These are phyloP conservation scores for Dipteronia dyeriana DNA, from an alignment of 345 rosid genomes.

Conservation along the genomic window DNA sequence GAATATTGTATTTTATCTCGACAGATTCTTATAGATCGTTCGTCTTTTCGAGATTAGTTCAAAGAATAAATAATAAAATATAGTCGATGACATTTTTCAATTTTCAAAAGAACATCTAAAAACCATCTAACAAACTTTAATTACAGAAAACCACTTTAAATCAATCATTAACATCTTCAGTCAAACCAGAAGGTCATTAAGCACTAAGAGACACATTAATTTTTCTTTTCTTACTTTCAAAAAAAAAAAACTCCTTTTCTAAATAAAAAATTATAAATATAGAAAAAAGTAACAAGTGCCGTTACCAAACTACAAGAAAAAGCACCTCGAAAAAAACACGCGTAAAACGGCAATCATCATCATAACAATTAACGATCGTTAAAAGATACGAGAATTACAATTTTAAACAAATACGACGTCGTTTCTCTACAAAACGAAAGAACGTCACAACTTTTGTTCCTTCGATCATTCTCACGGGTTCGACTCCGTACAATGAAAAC, in stretches of 20 bases:
- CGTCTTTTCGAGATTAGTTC: no score
- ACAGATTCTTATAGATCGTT: no score
- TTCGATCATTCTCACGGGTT: no score
- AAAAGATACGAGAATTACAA: not conserved
- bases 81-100: no score
- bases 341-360: not conserved
- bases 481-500: not conserved
- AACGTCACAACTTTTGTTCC: not conserved
- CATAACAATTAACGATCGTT: not conserved
- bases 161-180: not conserved
- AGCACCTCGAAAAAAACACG: not conserved
- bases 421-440: not conserved
- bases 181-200: not conserved
- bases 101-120: no score
- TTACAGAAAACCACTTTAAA: no score
- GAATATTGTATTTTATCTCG: no score
- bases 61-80: no score
- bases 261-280: not conserved
- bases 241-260: no score
- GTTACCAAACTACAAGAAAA: conserved; percentile 13
- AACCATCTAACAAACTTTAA: no score
- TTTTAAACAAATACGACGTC: not conserved
- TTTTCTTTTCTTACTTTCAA: not conserved
- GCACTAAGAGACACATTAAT: not conserved
- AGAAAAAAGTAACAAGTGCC: conserved; percentile 1